Base-by-base conservation (phyloP, 108 stramenopile genomes). In the Mediolabrus comicus region DNA sequence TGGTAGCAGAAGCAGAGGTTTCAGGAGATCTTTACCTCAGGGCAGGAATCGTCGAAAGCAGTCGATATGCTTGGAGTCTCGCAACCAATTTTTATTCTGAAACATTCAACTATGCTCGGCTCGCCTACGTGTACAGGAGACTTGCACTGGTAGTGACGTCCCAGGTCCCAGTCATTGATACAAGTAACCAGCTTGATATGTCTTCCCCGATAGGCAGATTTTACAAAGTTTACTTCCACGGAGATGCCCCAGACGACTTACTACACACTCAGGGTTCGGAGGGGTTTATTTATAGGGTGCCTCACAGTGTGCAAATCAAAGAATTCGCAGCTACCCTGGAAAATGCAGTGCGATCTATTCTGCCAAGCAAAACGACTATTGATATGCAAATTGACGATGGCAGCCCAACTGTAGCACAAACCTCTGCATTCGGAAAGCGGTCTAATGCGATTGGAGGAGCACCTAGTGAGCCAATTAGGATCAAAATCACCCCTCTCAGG, bases 211-310 rank as follows among this genome's bases (percentile, higher is more conserved):
- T 95, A 38, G 95, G 95, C 32, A 68, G 91, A 32, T 95, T 92
- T 64, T 95, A 92, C 64, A 78, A 89, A 56, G 92, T 95, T 30
- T 92, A 85, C 79, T 95, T 93, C 64, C 95, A 95, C 77, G 95
- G 95, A 12, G 89, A 89, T 9, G 95, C 95, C 8, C 92, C 95
- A 13, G 92, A 95, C 60, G 92, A 95, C 54, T 75, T 95, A 9
- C 81, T 88, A 16, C 89, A 90, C 17, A 78, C 84, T 31, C 90
- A 78, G 52, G 75, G 75, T 17, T 53, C 75, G 1, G 75, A 67
- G 35, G 75, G 75, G 30, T 95, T 91, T 59, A 85, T 95, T 13
- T 93, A 95, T 62, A 84, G 92, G 30, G 87, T 89, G 24, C 81
- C 84, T 13, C 80, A 59, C 13, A 79, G 67, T 57, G 75, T 86